Evolutionary conservation across 2,329 filamentous ascomycete genomes (phyloP).

Genomic region (Diaporthe longicolla): DNA sequence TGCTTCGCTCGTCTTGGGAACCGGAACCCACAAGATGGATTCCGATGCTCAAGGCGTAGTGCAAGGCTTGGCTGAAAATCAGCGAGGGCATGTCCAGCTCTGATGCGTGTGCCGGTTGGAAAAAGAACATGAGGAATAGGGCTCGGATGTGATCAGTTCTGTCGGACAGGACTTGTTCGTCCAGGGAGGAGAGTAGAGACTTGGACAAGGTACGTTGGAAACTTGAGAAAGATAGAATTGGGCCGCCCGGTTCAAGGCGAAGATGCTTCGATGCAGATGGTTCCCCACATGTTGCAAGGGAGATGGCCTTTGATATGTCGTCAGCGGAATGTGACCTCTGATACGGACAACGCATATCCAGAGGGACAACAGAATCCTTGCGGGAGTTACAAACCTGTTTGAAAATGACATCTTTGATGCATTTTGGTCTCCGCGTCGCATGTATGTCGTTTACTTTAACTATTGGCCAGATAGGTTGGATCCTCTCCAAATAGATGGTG

Average conservation of each 20-base stretch:
- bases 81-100: slow-evolving; percentile 69
- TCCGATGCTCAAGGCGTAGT: slow-evolving; percentile 70
- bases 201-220: slow-evolving; percentile 65
- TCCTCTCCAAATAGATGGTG: slow-evolving; percentile 63
- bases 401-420: slow-evolving; percentile 55
- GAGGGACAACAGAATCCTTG: no score
- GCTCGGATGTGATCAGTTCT: slow-evolving; percentile 69
- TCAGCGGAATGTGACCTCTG: neutral
- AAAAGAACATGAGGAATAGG: slow-evolving; percentile 69
- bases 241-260: slow-evolving; percentile 57
- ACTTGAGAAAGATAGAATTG: slow-evolving; percentile 59
- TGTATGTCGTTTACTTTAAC: slow-evolving; percentile 57
- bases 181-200: slow-evolving; percentile 64
- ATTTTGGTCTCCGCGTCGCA: slow-evolving; percentile 50
- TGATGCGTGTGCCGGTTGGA: slow-evolving; percentile 67
- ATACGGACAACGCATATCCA: neutral
- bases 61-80: slow-evolving; percentile 66
- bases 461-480: slow-evolving; percentile 69
- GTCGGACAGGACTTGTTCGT: slow-evolving; percentile 67
- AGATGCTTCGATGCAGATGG: slow-evolving; percentile 61
- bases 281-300: slow-evolving; percentile 67
- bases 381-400: slow-evolving; percentile 54
- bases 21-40: slow-evolving; percentile 63
- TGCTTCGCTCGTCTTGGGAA: slow-evolving; percentile 50
- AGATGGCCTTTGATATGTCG: slow-evolving; percentile 55